Base-by-base conservation (phyloP, 305 asterid species). In the Euphrasia arctica region DNA sequence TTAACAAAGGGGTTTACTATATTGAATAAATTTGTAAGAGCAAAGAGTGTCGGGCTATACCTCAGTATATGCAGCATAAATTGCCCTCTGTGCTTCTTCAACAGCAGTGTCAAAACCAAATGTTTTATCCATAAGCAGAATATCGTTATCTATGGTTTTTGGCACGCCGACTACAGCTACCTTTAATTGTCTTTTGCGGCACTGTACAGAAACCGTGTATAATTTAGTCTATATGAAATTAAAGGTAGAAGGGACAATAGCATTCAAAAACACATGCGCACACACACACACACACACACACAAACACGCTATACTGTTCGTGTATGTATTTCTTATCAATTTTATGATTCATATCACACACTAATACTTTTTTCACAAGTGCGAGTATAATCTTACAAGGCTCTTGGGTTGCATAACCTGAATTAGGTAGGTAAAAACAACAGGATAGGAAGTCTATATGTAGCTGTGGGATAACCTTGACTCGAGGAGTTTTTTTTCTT, bases 21-120 rank as follows among this genome's bases (percentile, higher is more conserved):
- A 48, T 29, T 50, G 54, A 15, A 51, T 29, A 64, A 69, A 59
- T 50, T 14, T 54, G 54, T 57, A 55, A 54, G 52, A 64, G 62
- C 32, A 18, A 65, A 48, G 52, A 60, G 47, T 58, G 65, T 13
- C 60, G 49, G 51, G 9, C 34, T 41, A 62, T 62, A 93, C 98
- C 95, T 93, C 98, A 55, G 84, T 93, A 77, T 93, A 93, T 63
- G 98, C 96, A 55, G 95, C 79, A 75, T 90, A 79, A 36, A 93
- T 93, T 60, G 98, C 98, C 78, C 98, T 78, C 72, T 93, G 98
- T 25, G 98, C 96, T 82, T 90, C 98, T 82, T 93, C 98, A 64
- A 93, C 98, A 52, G 98, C 98, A 27, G 98, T 93, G 82, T 93
- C 98, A 72, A 93, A 93, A 74, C 98, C 98, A 75, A 93, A 93